A percentile compares a stretch with the other conserved stretches of the same genome.
These are phyloP conservation scores for Quercus wislizeni DNA, from an alignment of 306 rosid genomes.

Conservation along the genomic window DNA sequence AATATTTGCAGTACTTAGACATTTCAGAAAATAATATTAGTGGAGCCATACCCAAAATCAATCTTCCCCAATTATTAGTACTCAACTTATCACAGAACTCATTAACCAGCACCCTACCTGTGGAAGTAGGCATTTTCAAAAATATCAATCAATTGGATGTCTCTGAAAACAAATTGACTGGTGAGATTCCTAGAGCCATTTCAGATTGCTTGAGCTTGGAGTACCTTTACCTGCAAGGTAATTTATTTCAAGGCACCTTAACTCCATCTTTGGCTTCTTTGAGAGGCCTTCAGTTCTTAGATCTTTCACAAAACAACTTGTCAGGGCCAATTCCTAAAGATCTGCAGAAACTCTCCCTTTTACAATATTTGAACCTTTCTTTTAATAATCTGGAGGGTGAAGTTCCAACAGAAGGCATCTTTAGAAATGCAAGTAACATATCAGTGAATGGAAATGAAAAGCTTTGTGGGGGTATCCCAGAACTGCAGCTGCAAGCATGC, in stretches of 20 bases:
- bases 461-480: conserved; percentile 18
- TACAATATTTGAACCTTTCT: conserved; percentile 33
- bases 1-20: neutral
- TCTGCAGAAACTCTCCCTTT: conserved; percentile 1
- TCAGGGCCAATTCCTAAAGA: conserved; percentile 32
- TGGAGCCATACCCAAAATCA: conserved; percentile 33
- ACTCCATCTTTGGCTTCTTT: conserved; percentile 38
- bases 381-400: conserved; percentile 41
- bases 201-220: conserved; percentile 27
- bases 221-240: conserved; percentile 20
- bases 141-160: conserved; percentile 11
- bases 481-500: neutral
- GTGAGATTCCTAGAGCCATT: conserved; percentile 31
- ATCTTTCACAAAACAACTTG: conserved; percentile 32
- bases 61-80: neutral
- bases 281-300: conserved; percentile 23
- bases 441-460: conserved; percentile 3
- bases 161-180: conserved; percentile 25
- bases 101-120: conserved; percentile 18
- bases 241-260: conserved; percentile 21
- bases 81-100: conserved; percentile 33
- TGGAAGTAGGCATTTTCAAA: conserved; percentile 12
- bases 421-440: conserved; percentile 17
- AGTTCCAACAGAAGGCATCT: conserved; percentile 37
- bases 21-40: conserved; percentile 13